Evolutionary conservation across 768 basidiomycete species (phyloP).

Genomic region (Boletus speciosus): DNA sequence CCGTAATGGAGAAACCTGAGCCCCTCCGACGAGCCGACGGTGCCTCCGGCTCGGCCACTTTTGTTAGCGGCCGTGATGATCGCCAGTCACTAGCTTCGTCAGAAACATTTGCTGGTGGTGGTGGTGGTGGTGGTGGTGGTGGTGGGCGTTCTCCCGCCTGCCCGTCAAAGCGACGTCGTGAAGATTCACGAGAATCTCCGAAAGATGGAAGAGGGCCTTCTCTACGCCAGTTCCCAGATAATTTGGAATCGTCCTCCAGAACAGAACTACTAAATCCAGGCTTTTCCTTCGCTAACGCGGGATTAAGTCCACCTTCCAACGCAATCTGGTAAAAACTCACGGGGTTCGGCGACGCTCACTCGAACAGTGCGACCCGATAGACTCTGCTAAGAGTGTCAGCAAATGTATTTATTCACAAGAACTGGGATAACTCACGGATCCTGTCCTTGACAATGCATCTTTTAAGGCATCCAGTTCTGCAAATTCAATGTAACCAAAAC

Average conservation of each 20-base stretch:
- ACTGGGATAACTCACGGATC: slow-evolving; percentile 48
- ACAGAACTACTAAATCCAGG: slow-evolving; percentile 47
- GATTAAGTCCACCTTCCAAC: slow-evolving; percentile 7
- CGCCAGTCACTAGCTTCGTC: slow-evolving; percentile 73
- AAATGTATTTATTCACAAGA: background rate
- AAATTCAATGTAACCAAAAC: slow-evolving; percentile 98
- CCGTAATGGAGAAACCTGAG: slow-evolving; percentile 51
- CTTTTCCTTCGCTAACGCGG: slow-evolving; percentile 69
- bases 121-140: slow-evolving; percentile 38
- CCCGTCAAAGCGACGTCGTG: slow-evolving; percentile 67
- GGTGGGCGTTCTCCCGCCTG: slow-evolving; percentile 40
- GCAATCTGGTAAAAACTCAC: slow-evolving; percentile 49
- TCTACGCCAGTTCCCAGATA: slow-evolving; percentile 81
- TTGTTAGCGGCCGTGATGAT: slow-evolving; percentile 44
- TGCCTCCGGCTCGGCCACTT: slow-evolving; percentile 43
- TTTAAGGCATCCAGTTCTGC: slow-evolving; percentile 82
- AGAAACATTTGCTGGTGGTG: slow-evolving; percentile 44
- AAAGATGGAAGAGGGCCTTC: slow-evolving; percentile 79
- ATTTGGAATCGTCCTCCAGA: slow-evolving; percentile 73
- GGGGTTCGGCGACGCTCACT: slow-evolving; percentile 94
- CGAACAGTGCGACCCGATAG: slow-evolving; percentile 80
- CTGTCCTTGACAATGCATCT: slow-evolving; percentile 71
- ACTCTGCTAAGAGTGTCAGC: slow-evolving; percentile 36
- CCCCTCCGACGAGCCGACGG: slow-evolving; percentile 53
- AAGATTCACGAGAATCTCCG: slow-evolving; percentile 56